Conservation (phyloP, 164 flowering plant genomes). For the Protea cynaroides region DNA sequence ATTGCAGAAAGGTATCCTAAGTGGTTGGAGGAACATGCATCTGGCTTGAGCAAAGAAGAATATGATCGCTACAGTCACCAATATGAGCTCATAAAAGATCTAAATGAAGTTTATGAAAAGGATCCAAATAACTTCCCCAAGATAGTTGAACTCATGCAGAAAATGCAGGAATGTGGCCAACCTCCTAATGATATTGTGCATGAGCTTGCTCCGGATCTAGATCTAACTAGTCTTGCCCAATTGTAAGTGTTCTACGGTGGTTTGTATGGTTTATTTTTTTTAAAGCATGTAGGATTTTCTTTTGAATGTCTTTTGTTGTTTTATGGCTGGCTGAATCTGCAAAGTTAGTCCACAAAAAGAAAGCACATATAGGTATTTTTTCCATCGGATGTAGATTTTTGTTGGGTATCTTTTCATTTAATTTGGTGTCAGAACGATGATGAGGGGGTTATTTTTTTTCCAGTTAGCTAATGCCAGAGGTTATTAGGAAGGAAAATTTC, state of each 20-base stretch:
- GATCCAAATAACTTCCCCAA: constrained; percentile 73
- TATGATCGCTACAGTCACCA: constrained; percentile 65
- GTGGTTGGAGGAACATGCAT: constrained; percentile 83
- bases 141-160: constrained; percentile 95
- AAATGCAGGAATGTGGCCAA: constrained; percentile 99
- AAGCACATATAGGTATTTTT: too few species aligned
- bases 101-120: constrained; percentile 72
- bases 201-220: constrained; percentile 92
- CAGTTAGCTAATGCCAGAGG: too few species aligned
- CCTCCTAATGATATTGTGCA: constrained; percentile 92
- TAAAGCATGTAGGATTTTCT: not conserved
- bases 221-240: constrained; percentile 70
- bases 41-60: constrained; percentile 66
- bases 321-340: too few species aligned
- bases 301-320: too few species aligned
- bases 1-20: constrained; percentile 89
- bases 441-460: too few species aligned
- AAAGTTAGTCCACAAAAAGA: too few species aligned
- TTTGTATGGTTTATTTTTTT: not conserved
- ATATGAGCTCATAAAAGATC: constrained; percentile 56
- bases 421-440: too few species aligned
- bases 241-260: constrained; percentile 55
- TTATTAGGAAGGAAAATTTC: too few species aligned
- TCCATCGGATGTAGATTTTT: too few species aligned
- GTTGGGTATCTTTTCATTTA: too few species aligned